Evolutionary conservation across 2,329 filamentous ascomycete genomes (phyloP), one percentile per base, ranked within the genome.

Genomic region (Neonectria ditissima): DNA sequence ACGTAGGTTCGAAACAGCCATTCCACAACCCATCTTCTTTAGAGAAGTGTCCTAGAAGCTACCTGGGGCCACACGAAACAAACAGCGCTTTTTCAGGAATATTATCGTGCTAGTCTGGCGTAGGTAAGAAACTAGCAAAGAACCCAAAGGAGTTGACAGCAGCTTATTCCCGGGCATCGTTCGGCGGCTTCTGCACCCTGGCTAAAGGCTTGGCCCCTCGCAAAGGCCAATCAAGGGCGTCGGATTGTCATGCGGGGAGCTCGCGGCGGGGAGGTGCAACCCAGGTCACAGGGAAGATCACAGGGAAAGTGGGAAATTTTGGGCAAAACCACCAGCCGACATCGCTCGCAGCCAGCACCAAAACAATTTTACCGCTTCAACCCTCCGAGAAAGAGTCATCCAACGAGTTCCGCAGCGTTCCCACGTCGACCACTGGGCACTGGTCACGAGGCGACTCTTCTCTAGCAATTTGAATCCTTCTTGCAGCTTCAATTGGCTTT

Each of bases 251-350:
- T 74, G 72, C 72, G 72, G 72, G 72, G 72, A 72, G 66, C 59
- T 60, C 63, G 53, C 39, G 53, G 66, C 65, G 60, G 65, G 65
- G 65, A 54, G 64, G 47, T 43, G 44, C 45, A 37, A 60, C 39
- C 65, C 50, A 64, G 62, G 74, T 77, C 73, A 77, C 75, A 77
- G 75, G 75, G 75, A 75, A 75, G 71, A 76, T 73, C 74, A 78
- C 75, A 78, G 74, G 75, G 74, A 64, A 73, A 48, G 51, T 63
- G 60, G 63, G 68, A 70, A 72, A 69, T 68, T 71, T 65, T 66
- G 68, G 67, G 55, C 39, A 64, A 69, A 69, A 63, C 50, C 62
- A 20, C n/a, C 48, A 69, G 65, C 74, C 75, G 73, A 76, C 66
- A 75, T 73, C 76, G 75, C 75, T 73, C 76, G 74, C 74, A 69